A percentile compares a stretch with the other conserved stretches of the same genome.
Evolutionary conservation across 208 protist genomes (phyloP).

Genomic region (Trypanosoma platydactyli): DNA sequence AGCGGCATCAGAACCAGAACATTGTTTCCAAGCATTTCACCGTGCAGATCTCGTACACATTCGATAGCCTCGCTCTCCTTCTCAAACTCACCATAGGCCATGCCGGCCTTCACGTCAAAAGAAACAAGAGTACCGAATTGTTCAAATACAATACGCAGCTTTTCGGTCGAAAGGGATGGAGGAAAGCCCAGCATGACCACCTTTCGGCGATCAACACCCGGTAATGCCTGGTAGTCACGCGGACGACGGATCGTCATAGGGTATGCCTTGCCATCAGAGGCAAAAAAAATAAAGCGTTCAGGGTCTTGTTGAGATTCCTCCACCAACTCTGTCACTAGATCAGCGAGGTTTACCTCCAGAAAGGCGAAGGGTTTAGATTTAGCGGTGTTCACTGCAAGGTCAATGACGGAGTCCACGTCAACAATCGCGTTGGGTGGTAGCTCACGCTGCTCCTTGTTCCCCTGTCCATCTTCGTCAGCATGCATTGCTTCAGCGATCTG

Average conservation of each 20-base stretch:
- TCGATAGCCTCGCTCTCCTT: constrained; percentile 52
- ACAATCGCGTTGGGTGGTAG: constrained; percentile 61
- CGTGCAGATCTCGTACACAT: constrained; percentile 73
- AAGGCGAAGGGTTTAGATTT: constrained; percentile 82
- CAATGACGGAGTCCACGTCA: constrained; percentile 60
- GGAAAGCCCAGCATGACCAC: constrained; percentile 83
- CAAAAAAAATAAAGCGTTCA: constrained; percentile 62
- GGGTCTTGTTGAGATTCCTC: constrained; percentile 45
- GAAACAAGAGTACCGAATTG: constrained; percentile 53
- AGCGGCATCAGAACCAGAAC: constrained; percentile 66
- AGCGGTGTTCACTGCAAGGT: constrained; percentile 51
- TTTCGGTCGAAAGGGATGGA: constrained; percentile 46
- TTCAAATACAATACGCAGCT: constrained; percentile 58
- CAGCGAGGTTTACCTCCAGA: constrained; percentile 74
- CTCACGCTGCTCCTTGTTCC: constrained; percentile 41
- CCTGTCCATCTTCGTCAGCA: constrained; percentile 4
- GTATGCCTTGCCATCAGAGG: constrained; percentile 50
- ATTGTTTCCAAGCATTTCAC: constrained; percentile 58
- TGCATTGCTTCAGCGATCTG: constrained; percentile 33
- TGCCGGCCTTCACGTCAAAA: constrained; percentile 68
- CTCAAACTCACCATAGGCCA: constrained; percentile 79
- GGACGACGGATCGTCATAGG: constrained; percentile 69
- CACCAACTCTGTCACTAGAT: constrained; percentile 82
- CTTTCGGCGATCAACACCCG: constrained; percentile 55
- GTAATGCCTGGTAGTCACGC: constrained; percentile 58